phyloP scores from a whole-genome alignment of 2,329 filamentous ascomycete species.

The Neobulgaria alba region DNA sequence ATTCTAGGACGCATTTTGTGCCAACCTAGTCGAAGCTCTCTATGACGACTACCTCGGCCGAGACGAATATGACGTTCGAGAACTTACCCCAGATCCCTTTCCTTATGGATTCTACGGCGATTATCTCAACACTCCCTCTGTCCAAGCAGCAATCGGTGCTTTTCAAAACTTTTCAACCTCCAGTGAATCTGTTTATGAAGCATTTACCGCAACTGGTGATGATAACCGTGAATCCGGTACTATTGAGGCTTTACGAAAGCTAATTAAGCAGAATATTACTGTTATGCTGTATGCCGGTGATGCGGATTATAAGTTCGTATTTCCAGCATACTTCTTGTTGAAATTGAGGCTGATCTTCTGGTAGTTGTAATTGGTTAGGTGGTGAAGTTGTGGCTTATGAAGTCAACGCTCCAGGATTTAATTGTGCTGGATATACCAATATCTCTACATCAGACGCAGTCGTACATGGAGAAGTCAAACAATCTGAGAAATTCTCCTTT shows the following conservation, averaged over 20 bases:
- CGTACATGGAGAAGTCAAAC: constrained; percentile 62
- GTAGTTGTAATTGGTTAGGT: constrained; percentile 59
- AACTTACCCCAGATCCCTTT: constrained; percentile 47
- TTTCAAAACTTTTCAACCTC: constrained; percentile 47
- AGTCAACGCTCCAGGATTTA: constrained; percentile 42
- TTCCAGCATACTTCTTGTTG: background rate
- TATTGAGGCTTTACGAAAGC: constrained; percentile 41
- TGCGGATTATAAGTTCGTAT: constrained; percentile 40
- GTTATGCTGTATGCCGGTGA: constrained; percentile 58
- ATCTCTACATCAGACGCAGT: constrained; percentile 56
- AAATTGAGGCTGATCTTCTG: constrained; percentile 18
- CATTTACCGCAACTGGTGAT: constrained; percentile 41
- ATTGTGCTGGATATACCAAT: constrained; percentile 56
- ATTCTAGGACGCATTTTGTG: constrained; percentile 43
- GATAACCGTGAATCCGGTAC: constrained; percentile 40
- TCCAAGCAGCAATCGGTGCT: constrained; percentile 51
- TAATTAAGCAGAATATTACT: constrained; percentile 55
- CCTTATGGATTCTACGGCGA: constrained; percentile 44
- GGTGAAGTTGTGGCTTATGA: constrained; percentile 55
- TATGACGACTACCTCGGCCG: constrained; percentile 43
- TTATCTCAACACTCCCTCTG: constrained; percentile 48
- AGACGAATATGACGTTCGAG: constrained; percentile 53
- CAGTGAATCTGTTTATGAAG: constrained; percentile 35
- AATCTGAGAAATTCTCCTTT: constrained; percentile 64
- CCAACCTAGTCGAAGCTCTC: constrained; percentile 40